These are phyloP conservation scores for Lentinula detonsa DNA, from an alignment of 768 basidiomycete genomes.

Conservation along the genomic window DNA sequence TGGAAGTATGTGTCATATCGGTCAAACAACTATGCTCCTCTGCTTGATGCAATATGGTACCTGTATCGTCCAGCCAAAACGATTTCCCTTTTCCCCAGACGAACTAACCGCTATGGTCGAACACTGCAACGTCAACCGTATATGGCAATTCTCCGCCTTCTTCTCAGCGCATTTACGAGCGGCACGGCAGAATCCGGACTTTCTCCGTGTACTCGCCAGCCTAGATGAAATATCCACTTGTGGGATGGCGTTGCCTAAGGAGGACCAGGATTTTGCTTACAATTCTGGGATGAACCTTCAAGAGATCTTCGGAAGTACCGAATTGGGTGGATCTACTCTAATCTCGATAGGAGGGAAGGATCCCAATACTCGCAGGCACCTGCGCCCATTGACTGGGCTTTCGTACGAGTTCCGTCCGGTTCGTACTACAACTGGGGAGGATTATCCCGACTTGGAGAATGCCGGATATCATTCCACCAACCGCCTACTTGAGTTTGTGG, in stretches of 20 bases:
- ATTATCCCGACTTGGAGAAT: conserved; percentile 12
- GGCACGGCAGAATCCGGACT: conserved; percentile 52
- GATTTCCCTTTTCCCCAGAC: conserved; percentile 55
- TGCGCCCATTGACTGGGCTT: conserved; percentile 55
- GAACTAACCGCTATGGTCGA: conserved; percentile 71
- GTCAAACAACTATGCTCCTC: conserved; percentile 69
- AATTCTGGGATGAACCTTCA: conserved; percentile 57
- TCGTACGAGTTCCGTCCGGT: conserved; percentile 63
- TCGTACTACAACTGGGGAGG: conserved; percentile 24
- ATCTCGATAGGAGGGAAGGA: conserved; percentile 51
- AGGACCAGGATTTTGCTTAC: conserved; percentile 70
- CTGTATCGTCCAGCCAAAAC: conserved; percentile 67
- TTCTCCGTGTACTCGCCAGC: conserved; percentile 47
- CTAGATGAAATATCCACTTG: conserved; percentile 64
- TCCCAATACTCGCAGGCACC: conserved; percentile 42
- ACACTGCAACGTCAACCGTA: conserved; percentile 61
- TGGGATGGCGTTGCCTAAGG: conserved; percentile 56
- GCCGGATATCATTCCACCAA: conserved; percentile 48
- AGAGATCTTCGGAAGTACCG: conserved; percentile 84
- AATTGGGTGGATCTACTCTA: conserved; percentile 64
- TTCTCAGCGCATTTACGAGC: conserved; percentile 57
- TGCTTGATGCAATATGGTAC: conserved; percentile 68
- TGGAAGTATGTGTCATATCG: conserved; percentile 84
- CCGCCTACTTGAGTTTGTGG: conserved; percentile 61
- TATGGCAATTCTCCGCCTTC: conserved; percentile 72